Conservation (phyloP, 768 basidiomycete species). For the Nidularia sp. region DNA sequence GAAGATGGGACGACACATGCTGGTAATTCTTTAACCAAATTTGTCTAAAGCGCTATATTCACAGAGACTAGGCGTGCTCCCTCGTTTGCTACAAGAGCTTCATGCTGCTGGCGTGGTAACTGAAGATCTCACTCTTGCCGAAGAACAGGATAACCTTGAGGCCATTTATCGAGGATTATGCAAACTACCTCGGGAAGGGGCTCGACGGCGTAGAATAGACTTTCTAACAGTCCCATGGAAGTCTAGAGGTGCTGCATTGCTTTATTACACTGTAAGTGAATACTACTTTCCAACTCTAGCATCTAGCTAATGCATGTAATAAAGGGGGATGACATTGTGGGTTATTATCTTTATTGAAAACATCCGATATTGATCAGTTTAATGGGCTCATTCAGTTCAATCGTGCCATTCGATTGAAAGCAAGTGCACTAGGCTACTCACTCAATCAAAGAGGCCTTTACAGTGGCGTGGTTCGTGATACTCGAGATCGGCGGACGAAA, state of each 20-base stretch:
- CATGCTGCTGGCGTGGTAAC: constrained; percentile 62
- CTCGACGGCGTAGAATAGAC: constrained; percentile 73
- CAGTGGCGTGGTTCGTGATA: constrained; percentile 67
- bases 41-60: not conserved
- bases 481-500: constrained; percentile 56
- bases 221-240: constrained; percentile 80
- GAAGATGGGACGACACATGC: constrained; percentile 72
- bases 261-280: constrained; percentile 82
- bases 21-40: constrained; percentile 31
- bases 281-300: no score
- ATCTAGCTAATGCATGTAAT: no score
- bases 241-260: constrained; percentile 74
- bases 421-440: constrained; percentile 74
- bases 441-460: constrained; percentile 87
- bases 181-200: constrained; percentile 38
- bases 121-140: constrained; percentile 74
- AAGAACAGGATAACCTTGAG: constrained; percentile 66
- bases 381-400: constrained; percentile 61
- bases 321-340: constrained; percentile 86
- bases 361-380: not conserved
- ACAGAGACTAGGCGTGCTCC: constrained; percentile 52
- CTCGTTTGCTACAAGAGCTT: constrained; percentile 51
- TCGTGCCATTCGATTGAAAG: constrained; percentile 82
- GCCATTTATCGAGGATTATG: constrained; percentile 82
- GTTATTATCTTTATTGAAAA: constrained; percentile 19